Conservation (phyloP, 345 rosid genomes). For the Durio zibethinus region DNA sequence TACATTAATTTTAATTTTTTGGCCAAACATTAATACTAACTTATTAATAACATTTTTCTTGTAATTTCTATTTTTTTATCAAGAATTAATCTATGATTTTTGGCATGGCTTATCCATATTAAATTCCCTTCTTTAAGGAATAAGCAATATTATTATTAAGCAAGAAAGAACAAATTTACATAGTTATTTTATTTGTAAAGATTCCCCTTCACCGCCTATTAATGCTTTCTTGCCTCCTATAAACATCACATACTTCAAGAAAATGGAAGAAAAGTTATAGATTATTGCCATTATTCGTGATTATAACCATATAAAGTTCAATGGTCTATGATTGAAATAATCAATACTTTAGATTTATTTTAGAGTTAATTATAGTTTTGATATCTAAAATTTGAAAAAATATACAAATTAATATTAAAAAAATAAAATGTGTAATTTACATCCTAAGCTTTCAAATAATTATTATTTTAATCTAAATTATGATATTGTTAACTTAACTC, state of each 20-base stretch:
- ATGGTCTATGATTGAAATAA: neutral
- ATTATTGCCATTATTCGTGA: neutral
- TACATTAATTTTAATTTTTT: neutral
- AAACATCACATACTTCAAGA: constrained; percentile 9
- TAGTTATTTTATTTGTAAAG: neutral
- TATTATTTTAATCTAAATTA: too few relatives aligned
- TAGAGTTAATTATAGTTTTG: too few relatives aligned
- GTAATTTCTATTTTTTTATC: too few relatives aligned
- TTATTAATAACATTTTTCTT: neutral
- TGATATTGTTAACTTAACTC: too few relatives aligned
- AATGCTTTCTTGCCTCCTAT: neutral
- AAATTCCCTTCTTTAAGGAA: neutral
- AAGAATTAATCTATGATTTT: neutral
- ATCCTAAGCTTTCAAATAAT: too few relatives aligned
- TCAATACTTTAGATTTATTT: too few relatives aligned
- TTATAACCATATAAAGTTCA: neutral
- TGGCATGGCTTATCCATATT: neutral
- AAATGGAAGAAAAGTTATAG: neutral
- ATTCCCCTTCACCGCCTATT: constrained; percentile 1
- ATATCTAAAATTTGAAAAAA: too few relatives aligned
- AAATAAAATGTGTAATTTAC: too few relatives aligned
- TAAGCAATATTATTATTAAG: neutral
- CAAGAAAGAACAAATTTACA: neutral
- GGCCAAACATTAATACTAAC: neutral
- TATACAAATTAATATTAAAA: too few relatives aligned